Conservation (phyloP, 139 green algal genomes). For the Tetraselmis striata region DNA sequence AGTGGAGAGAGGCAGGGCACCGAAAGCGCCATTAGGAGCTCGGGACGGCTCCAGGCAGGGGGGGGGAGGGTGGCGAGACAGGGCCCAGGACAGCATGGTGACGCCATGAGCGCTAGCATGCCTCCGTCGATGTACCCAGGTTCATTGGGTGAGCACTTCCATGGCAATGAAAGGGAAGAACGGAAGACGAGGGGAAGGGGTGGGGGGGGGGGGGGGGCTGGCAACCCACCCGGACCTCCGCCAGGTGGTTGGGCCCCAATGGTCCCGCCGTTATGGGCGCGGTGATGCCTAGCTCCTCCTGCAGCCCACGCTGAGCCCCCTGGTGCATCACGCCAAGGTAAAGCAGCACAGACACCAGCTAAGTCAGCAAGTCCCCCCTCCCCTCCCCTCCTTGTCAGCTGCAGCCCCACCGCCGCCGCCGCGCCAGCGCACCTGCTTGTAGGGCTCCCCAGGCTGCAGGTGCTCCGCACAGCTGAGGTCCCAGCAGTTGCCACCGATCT, state of each 20-base stretch:
- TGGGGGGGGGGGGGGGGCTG: background rate
- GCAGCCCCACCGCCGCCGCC: no score
- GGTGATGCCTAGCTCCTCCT: constrained; percentile 6
- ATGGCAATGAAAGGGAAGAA: no score
- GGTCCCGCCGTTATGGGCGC: background rate
- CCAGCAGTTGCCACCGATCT: background rate
- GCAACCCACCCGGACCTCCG: background rate
- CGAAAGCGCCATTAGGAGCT: no score
- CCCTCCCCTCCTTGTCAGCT: background rate
- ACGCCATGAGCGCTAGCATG: no score
- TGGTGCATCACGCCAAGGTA: no score
- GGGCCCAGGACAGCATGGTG: no score
- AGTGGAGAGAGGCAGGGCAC: no score
- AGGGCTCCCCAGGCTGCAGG: constrained; percentile 7
- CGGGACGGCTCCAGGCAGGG: no score
- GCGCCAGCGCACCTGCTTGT: background rate
- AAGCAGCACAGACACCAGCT: background rate
- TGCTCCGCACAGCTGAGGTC: constrained; percentile 7
- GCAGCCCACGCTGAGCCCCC: constrained; percentile 4
- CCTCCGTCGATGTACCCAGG: no score
- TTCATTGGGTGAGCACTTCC: no score
- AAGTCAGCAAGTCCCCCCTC: background rate
- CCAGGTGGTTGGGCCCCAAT: background rate
- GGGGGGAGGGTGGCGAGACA: no score
- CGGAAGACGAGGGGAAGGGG: no score